Evolutionary conservation across 805 yeast genomes (phyloP), one percentile per base, ranked within the genome.

Genomic region (Zygosaccharomyces siamensis): DNA sequence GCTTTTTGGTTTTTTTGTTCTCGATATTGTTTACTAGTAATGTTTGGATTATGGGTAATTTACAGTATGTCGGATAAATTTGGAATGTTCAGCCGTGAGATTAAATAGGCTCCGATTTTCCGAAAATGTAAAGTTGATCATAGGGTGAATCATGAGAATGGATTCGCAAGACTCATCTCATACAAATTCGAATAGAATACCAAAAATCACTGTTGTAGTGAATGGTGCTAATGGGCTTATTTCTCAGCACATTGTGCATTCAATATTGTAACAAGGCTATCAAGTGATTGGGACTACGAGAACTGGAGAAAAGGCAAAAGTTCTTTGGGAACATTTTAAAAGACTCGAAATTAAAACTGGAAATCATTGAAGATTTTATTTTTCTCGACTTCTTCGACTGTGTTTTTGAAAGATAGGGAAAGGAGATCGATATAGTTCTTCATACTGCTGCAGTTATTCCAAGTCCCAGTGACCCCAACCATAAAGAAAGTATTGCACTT

Each of bases 151-250:
- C 24, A 23, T 23, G 24, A 3, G 24, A 23, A 23, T 4, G 6
- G 24, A 23, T 23, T 23, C 24, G 6, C 23, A 23, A 23, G 24
- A 23, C 24, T 23, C 24, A 23, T 23, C 24, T 23, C 24, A 23
- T 23, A 23, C 24, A 3, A 23, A 23, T 23, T 23, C 6, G 24
- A 23, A 23, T 26, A 26, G 11, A 26, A 26, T 5, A 26, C 11
- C 28, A 14, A 6, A 33, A 30, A 59, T 58, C 59, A 43, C 58
- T 28, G 76, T 75, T 35, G 70, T 76, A 44, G 73, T 78, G 28
- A 68, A 81, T 2, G 83, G 83, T 28, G 80, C 80, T 7, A 66
- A 75, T 3, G 83, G 83, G 6, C 78, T 69, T 56, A 72, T 79
- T 50, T 81, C 83, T 30, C 73, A 69, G 56, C 79, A 77, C 54